Percentiles rank a stretch among this genome's conserved stretches.
Conservation (phyloP, 1,284 basidiomycete genomes). For the Rhizoctonia solani region DNA sequence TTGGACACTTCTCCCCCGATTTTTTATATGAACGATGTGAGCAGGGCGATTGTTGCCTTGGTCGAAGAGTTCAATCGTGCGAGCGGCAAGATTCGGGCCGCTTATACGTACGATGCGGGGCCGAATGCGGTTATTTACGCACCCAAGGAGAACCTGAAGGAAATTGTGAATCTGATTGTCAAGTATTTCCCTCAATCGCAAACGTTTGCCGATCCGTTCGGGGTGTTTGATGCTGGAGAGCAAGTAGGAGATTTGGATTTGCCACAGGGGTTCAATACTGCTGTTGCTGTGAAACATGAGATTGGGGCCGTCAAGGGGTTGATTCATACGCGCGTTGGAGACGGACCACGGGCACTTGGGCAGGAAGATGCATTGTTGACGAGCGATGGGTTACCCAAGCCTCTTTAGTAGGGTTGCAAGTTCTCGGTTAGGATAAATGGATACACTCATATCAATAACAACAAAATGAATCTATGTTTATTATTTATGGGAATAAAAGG, state of each 20-base stretch:
- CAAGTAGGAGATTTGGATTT: slow-evolving; percentile 48
- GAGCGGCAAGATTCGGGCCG: slow-evolving; percentile 75
- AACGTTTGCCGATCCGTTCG: slow-evolving; percentile 76
- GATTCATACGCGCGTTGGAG: slow-evolving; percentile 90
- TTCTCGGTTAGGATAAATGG: background rate
- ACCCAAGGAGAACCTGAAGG: slow-evolving; percentile 72
- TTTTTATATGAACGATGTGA: slow-evolving; percentile 99
- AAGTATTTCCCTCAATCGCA: slow-evolving; percentile 82
- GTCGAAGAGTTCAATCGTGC: slow-evolving; percentile 94
- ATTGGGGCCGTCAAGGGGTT: slow-evolving; percentile 81
- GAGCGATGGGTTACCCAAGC: slow-evolving; percentile 58
- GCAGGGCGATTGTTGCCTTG: slow-evolving; percentile 79
- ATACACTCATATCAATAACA: background rate
- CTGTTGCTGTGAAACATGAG: slow-evolving; percentile 72
- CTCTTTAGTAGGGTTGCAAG: background rate
- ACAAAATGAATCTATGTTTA: background rate
- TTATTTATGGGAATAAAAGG: too few relatives aligned
- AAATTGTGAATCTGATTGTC: slow-evolving; percentile 75
- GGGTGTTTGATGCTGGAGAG: slow-evolving; percentile 52
- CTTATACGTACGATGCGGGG: slow-evolving; percentile 98
- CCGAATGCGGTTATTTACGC: slow-evolving; percentile 99
- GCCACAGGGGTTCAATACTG: slow-evolving; percentile 71
- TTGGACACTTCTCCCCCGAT: slow-evolving; percentile 97
- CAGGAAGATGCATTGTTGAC: slow-evolving; percentile 61
- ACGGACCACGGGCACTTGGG: slow-evolving; percentile 75